Base-by-base conservation (phyloP, 2,329 filamentous ascomycete genomes). In the Talaromyces sp. region DNA sequence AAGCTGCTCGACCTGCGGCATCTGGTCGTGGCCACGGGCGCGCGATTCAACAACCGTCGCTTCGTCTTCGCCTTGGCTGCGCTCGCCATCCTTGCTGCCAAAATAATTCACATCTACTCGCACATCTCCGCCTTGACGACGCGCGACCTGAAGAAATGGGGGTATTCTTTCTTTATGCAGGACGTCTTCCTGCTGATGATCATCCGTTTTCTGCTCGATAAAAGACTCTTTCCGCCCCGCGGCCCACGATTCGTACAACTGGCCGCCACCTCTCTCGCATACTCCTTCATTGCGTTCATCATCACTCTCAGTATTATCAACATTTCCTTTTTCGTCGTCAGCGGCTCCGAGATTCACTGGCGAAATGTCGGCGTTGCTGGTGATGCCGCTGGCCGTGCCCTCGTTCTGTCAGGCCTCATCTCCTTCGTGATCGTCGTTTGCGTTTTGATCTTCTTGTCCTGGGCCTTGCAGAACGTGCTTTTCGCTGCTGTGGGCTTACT, bases 331-430 rank as follows among this genome's bases (percentile, higher is more conserved):
- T 74, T 69, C 55, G 57, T 72, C 27, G 67, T 69, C 12, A 72
- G 69, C 38, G 72, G 72, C 8, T 70, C 72, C 29, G 72, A 74
- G 61, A 73, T 74, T 46, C 72, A 74, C 64, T 74, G 72, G 72
- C 66, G 68, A 59, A 71, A 73, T 56, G 69, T 70, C 46, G 67
- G 65, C 31, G 65, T 66, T 31, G 72, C 73, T 61, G 70, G 70
- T 50, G 63, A 66, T 56, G 70, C 73, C 58, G 69, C 72, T 2
- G 71, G 71, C 8, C 70, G 71, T 26, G 66, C 73, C 38, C 65
- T 68, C 9, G 74, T 72, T 3, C 61, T 74, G 0, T 62, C 70
- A 8, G 72, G 72, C 0, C 60, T 74, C 57, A 70, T 71, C 4
- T 70, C 72, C 9, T 72, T 73, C 38, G 48, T 73, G 3, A 66